phyloP scores from a whole-genome alignment of 345 rosid species.

The Populus alba region DNA sequence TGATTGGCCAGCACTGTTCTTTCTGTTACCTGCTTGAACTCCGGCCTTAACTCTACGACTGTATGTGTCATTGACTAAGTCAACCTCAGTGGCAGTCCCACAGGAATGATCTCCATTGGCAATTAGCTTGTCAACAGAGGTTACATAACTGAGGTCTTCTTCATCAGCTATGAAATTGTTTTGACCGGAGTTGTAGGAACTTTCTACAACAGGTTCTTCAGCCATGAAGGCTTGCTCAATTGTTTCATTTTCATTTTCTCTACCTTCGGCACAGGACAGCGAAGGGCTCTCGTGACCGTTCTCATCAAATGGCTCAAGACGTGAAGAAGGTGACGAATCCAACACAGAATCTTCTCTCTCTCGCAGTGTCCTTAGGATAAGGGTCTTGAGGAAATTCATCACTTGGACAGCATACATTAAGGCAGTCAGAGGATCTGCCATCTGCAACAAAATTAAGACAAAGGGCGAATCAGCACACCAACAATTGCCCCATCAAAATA shows the following conservation, averaged over 20 bases:
- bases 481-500: not conserved
- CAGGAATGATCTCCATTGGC: constrained; percentile 16
- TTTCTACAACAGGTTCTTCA: constrained; percentile 42
- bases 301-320: constrained; percentile 22
- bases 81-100: constrained; percentile 13
- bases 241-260: constrained; percentile 38
- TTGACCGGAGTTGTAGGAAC: constrained; percentile 20
- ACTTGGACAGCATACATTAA: constrained; percentile 31
- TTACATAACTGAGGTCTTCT: constrained; percentile 17
- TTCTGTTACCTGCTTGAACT: constrained; percentile 15
- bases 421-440: constrained; percentile 33
- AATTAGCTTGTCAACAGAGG: constrained; percentile 11
- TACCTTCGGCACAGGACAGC: constrained; percentile 28
- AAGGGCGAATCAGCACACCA: not conserved
- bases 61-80: constrained; percentile 15
- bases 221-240: constrained; percentile 30
- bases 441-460: constrained; percentile 17
- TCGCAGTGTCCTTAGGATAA: constrained; percentile 21
- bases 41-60: constrained; percentile 12
- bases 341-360: constrained; percentile 23
- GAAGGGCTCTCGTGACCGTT: constrained; percentile 18
- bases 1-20: constrained; percentile 37
- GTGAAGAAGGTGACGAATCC: constrained; percentile 11
- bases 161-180: constrained; percentile 28
- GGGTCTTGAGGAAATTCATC: constrained; percentile 29